Percentiles rank a stretch among this genome's conserved stretches.
Conservation (phyloP, 2,329 filamentous ascomycete genomes). For the Ceratocystis lukuohia region DNA sequence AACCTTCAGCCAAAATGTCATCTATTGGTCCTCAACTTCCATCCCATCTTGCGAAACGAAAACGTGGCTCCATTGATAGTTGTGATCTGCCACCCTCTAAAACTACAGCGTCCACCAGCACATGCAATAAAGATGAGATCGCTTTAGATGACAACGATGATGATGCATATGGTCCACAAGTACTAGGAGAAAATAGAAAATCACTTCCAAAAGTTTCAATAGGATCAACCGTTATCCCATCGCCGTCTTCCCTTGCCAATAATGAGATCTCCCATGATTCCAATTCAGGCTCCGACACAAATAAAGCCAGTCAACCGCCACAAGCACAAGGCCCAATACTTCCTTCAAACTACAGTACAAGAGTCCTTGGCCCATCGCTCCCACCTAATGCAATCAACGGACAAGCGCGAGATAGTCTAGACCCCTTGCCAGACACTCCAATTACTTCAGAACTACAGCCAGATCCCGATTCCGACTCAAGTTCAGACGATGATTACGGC, state of each 20-base stretch:
- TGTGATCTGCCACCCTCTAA: conserved; percentile 33
- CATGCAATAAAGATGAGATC: conserved; percentile 29
- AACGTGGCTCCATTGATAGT: conserved; percentile 37
- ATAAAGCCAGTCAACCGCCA: conserved; percentile 23
- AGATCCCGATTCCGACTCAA: conserved; percentile 24
- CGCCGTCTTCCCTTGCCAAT: not conserved
- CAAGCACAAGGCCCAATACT: conserved; percentile 23
- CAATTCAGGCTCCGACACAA: conserved; percentile 27
- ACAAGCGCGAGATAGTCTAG: conserved; percentile 24
- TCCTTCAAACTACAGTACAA: conserved; percentile 22
- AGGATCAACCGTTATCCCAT: not conserved
- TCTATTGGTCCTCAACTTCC: conserved; percentile 59
- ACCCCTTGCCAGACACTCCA: not conserved
- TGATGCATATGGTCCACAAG: not conserved
- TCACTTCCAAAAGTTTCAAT: no score
- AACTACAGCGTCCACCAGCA: conserved; percentile 23
- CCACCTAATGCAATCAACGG: conserved; percentile 27
- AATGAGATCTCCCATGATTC: conserved; percentile 16
- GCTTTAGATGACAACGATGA: conserved; percentile 25
- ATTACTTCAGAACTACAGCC: not conserved
- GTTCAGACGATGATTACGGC: conserved; percentile 42
- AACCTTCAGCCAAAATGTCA: conserved; percentile 38
- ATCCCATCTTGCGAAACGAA: conserved; percentile 51
- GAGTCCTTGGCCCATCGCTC: conserved; percentile 19
- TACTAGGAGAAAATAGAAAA: not conserved